These are phyloP conservation scores for Pleurotus sapidus DNA, from an alignment of 768 basidiomycete genomes.

Conservation along the genomic window DNA sequence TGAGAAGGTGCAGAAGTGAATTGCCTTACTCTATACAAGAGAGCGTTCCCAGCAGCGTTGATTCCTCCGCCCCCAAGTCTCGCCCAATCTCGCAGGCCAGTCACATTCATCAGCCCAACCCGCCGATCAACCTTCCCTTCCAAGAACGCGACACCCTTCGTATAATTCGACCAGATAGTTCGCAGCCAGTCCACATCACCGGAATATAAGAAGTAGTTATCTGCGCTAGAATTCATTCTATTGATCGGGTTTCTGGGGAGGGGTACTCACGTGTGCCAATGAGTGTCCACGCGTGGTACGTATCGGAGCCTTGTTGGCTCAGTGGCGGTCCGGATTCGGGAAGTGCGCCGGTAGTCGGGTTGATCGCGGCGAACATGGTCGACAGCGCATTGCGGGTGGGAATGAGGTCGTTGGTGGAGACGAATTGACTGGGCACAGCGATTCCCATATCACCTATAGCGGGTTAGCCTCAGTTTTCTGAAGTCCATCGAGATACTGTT, in stretches of 20 bases:
- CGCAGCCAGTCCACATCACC: slow-evolving; percentile 52
- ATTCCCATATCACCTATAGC: slow-evolving; percentile 57
- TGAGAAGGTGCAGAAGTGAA: too few relatives aligned
- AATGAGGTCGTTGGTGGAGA: slow-evolving; percentile 56
- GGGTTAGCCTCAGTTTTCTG: neutral
- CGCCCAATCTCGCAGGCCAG: slow-evolving; percentile 58
- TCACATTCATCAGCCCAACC: slow-evolving; percentile 52
- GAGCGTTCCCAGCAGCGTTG: slow-evolving; percentile 55
- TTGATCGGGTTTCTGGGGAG: neutral
- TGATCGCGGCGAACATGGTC: slow-evolving; percentile 54
- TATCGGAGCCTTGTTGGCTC: slow-evolving; percentile 45
- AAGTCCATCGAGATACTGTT: neutral
- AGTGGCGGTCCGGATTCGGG: slow-evolving; percentile 51
- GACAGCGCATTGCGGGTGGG: slow-evolving; percentile 54
- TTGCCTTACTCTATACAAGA: slow-evolving; percentile 41
- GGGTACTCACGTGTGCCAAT: slow-evolving; percentile 45
- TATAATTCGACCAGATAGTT: slow-evolving; percentile 52
- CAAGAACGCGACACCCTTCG: slow-evolving; percentile 52
- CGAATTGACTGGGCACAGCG: slow-evolving; percentile 58
- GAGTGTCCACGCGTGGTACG: slow-evolving; percentile 60
- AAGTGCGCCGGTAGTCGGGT: slow-evolving; percentile 50
- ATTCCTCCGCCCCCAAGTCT: slow-evolving; percentile 52
- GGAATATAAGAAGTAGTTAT: slow-evolving; percentile 56
- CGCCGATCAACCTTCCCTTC: slow-evolving; percentile 47
- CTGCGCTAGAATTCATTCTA: slow-evolving; percentile 15